Evolutionary conservation across 208 protist genomes (phyloP), one percentile per base, ranked within the genome.

Genomic region (Vickermania ingenoplastis): DNA sequence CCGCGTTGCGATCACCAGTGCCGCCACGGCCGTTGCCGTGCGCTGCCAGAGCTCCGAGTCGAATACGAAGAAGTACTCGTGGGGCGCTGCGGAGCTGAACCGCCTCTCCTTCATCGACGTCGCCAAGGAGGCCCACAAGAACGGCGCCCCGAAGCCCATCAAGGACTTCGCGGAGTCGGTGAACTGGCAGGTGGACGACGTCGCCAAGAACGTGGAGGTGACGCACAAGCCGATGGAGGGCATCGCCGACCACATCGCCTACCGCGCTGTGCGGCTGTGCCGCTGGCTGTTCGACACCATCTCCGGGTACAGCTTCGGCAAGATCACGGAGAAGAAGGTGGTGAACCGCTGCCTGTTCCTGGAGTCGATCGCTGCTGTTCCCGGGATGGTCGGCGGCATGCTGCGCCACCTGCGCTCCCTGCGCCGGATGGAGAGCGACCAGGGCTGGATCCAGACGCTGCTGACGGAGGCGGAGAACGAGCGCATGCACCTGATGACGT

Each of bases 391-490:
- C 17, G 91, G 70, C 0, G 86, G 73, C n/a, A 72, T 65, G 57
- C 25, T 86, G 2, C 73, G 88, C 24, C 91, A 96, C 59, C 60
- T 96, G 0, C 62, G 52, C 3, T 89, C 77, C 7, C 71, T 96
- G n/a, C 72, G 91, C 22, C 56, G 55, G 51, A 69, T 77, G 71
- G 13, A 73, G 29, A 69, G 77, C 57, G 93, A 97, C 65, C 61
- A 92, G 63, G 91, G 89, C 5, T 97, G 89, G 91, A 97, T 97
- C 67, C 70, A 92, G 61, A 89, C 83, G 0, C 77, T 97, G 2
- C 71, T 96, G 0, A 78, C 93, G 51, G 92, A 97, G 62, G 93
- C 93, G 11, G 93, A 97, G 73, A 97, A 97, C 67, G 93, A 97
- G 69, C 75, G 93, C 56, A 97, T 97, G 93, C 93, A 97, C 62